A percentile compares a stretch with the other conserved stretches of the same genome.
Conservation (phyloP, 2,329 filamentous ascomycete genomes). For the Canariomyces notabilis region DNA sequence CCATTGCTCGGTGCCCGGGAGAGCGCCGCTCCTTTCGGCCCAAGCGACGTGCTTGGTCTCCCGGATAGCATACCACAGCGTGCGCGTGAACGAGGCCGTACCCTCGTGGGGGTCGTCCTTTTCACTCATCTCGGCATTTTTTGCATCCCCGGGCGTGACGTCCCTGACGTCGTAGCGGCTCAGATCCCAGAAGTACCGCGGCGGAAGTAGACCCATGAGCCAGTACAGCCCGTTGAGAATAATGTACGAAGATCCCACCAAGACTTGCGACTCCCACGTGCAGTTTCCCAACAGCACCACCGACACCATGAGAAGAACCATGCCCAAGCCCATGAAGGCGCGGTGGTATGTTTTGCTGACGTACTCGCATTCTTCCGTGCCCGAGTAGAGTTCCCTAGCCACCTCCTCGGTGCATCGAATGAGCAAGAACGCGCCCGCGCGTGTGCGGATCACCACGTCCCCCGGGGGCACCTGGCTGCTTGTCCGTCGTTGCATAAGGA, state of each 20-base stretch:
- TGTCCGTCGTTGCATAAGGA: conserved; percentile 47
- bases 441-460: conserved; percentile 58
- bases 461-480: conserved; percentile 46
- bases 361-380: conserved; percentile 55
- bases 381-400: conserved; percentile 57
- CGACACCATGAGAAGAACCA: conserved; percentile 55
- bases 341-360: conserved; percentile 45
- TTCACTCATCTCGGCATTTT: conserved; percentile 30
- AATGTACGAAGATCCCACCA: conserved; percentile 54
- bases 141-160: conserved; percentile 37
- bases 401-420: conserved; percentile 55
- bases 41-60: conserved; percentile 49
- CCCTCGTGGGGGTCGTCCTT: conserved; percentile 35
- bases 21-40: conserved; percentile 47
- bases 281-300: conserved; percentile 59
- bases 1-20: conserved; percentile 50
- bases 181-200: conserved; percentile 52
- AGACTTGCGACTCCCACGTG: conserved; percentile 54
- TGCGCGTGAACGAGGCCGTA: conserved; percentile 47
- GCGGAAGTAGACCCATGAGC: conserved; percentile 47
- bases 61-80: conserved; percentile 55
- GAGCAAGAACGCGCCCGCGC: conserved; percentile 55
- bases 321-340: conserved; percentile 52
- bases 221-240: conserved; percentile 57
- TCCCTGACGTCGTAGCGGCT: conserved; percentile 43